These are phyloP conservation scores for Daldinia bambusicola DNA, from an alignment of 495 filamentous ascomycete species.

Conservation along the genomic window DNA sequence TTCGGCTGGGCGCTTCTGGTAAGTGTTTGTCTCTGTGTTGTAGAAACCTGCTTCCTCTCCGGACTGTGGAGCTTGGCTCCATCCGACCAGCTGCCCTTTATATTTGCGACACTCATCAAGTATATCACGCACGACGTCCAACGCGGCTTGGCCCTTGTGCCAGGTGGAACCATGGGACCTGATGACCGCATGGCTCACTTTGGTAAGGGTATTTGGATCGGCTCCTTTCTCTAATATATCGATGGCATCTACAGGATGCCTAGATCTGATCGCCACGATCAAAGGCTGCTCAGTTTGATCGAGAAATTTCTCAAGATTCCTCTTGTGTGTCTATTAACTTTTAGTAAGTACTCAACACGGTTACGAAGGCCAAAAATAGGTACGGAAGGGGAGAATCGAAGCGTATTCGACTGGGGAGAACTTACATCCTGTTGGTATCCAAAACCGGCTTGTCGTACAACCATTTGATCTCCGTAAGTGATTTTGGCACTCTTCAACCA, in stretches of 20 bases:
- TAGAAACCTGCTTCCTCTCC: slow-evolving; percentile 21
- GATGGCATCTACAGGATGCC: slow-evolving; percentile 62
- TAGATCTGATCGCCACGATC: slow-evolving; percentile 62
- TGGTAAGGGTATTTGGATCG: slow-evolving; percentile 63
- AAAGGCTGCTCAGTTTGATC: slow-evolving; percentile 65
- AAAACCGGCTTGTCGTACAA: slow-evolving; percentile 42
- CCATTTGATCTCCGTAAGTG: slow-evolving; percentile 27
- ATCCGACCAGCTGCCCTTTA: slow-evolving; percentile 43
- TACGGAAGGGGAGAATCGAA: not conserved
- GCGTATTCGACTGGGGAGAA: not conserved
- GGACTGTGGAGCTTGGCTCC: not conserved
- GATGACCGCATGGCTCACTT: slow-evolving; percentile 48
- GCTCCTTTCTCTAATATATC: slow-evolving; percentile 68
- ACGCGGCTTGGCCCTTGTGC: slow-evolving; percentile 55
- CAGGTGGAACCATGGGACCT: slow-evolving; percentile 26
- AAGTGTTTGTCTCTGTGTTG: not conserved
- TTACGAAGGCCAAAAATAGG: not conserved
- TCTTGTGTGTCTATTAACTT: slow-evolving; percentile 49
- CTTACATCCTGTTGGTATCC: slow-evolving; percentile 39
- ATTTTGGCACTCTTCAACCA: slow-evolving; percentile 58
- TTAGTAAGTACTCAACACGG: slow-evolving; percentile 45
- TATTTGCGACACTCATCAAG: slow-evolving; percentile 60
- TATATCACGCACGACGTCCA: slow-evolving; percentile 66
- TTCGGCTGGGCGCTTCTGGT: slow-evolving; percentile 12
- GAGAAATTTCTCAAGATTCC: slow-evolving; percentile 55